Conservation (phyloP, 75 land plant genomes). For the Adiantum capillusveneris region DNA sequence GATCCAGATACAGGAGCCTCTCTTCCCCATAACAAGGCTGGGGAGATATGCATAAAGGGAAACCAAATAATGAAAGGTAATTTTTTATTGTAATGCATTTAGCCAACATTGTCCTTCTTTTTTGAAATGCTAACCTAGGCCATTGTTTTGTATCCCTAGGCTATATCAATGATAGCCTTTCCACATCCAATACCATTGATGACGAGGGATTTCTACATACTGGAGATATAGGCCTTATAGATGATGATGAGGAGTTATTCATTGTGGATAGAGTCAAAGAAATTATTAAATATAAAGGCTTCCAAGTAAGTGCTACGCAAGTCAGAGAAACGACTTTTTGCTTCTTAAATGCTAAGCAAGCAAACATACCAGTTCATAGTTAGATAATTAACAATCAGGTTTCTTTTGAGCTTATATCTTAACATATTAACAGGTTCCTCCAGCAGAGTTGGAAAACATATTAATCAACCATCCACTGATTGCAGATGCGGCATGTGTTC, state of each 20-base stretch:
- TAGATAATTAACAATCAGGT: too few species aligned
- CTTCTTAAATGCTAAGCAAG: too few species aligned
- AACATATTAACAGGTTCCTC: conserved; percentile 48
- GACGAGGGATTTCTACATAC: conserved; percentile 83
- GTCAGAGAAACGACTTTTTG: too few species aligned
- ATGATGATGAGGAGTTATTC: conserved; percentile 79
- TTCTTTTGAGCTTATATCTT: conserved; percentile 20
- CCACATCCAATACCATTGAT: conserved; percentile 66
- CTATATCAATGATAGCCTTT: conserved; percentile 55
- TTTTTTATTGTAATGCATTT: not conserved
- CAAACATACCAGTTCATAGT: too few species aligned
- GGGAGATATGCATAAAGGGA: conserved; percentile 36
- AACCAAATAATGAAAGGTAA: conserved; percentile 31
- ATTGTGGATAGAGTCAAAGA: conserved; percentile 85
- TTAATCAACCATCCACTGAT: conserved; percentile 52
- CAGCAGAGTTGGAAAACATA: conserved; percentile 74
- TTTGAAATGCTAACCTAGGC: too few species aligned
- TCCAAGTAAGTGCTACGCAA: conserved; percentile 37
- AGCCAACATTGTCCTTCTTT: not conserved
- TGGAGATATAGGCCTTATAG: conserved; percentile 77
- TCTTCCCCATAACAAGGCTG: conserved; percentile 15
- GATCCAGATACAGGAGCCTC: conserved; percentile 25
- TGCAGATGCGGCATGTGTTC: conserved; percentile 87
- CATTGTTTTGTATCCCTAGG: conserved; percentile 20
- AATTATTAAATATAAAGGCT: conserved; percentile 85